phyloP scores from a whole-genome alignment of 2,329 filamentous ascomycete genomes.

The Graphilbum sp. region DNA sequence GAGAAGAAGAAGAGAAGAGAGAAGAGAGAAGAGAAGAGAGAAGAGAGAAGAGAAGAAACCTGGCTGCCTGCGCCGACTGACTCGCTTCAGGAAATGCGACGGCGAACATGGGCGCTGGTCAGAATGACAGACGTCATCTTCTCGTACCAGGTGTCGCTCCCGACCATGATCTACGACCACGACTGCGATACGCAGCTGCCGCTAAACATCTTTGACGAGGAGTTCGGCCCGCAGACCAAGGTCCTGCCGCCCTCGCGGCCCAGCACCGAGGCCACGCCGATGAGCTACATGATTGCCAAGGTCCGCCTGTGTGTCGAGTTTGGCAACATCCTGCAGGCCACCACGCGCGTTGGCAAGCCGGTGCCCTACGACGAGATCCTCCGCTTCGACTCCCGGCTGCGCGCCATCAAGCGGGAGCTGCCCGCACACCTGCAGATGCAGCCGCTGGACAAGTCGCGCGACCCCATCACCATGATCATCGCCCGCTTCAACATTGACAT shows the following conservation, averaged over 20 bases:
- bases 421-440: constrained; percentile 68
- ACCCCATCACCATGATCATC: constrained; percentile 73
- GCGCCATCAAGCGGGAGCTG: constrained; percentile 47
- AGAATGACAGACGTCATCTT: constrained; percentile 61
- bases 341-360: constrained; percentile 36
- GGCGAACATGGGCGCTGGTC: constrained; percentile 53
- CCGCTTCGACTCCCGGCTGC: constrained; percentile 42
- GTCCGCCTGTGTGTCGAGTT: constrained; percentile 51
- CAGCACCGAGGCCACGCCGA: constrained; percentile 53
- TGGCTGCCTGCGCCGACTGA: neutral
- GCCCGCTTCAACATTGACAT: constrained; percentile 73
- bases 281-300: constrained; percentile 67
- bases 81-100: constrained; percentile 45
- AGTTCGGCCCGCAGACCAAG: constrained; percentile 54
- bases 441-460: constrained; percentile 56
- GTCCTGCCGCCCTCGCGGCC: constrained; percentile 51
- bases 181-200: constrained; percentile 64
- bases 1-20: neutral
- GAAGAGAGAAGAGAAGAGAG: constrained; percentile 34
- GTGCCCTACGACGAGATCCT: constrained; percentile 49
- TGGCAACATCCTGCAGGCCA: constrained; percentile 53
- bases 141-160: constrained; percentile 54
- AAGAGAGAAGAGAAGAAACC: neutral
- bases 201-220: constrained; percentile 67
- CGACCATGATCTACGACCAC: constrained; percentile 53